A percentile compares a stretch with the other conserved stretches of the same genome.
phyloP scores from a whole-genome alignment of 371 early-diverging fungal species.

The Apophysomyces trapeziformis region DNA sequence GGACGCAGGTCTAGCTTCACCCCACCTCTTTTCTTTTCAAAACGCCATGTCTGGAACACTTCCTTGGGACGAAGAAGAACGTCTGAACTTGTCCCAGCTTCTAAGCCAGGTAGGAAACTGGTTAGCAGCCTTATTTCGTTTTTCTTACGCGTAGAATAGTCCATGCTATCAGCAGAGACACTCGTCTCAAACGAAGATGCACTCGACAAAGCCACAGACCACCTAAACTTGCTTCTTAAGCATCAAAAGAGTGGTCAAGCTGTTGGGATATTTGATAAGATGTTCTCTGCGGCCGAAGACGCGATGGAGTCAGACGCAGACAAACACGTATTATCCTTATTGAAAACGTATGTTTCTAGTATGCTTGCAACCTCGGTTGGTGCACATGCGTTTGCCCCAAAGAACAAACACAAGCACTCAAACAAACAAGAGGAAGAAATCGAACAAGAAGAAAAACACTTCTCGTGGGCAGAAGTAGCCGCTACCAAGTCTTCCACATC shows the following conservation, averaged over 20 bases:
- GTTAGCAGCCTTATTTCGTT: neutral
- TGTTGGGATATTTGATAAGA: constrained; percentile 26
- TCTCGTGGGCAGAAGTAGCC: constrained; percentile 41
- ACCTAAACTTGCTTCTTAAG: constrained; percentile 23
- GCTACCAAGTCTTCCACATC: constrained; percentile 27
- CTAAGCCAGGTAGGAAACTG: constrained; percentile 13
- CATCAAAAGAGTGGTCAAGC: constrained; percentile 18
- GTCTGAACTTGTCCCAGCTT: constrained; percentile 18
- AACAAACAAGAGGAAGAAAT: constrained; percentile 17
- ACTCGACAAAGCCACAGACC: constrained; percentile 17
- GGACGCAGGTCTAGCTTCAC: neutral
- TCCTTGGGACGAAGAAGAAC: constrained; percentile 23
- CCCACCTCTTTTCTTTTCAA: neutral
- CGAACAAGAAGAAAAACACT: constrained; percentile 20
- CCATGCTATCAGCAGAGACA: constrained; percentile 19
- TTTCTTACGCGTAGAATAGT: constrained; percentile 16
- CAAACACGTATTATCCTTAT: constrained; percentile 37
- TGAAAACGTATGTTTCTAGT: constrained; percentile 14
- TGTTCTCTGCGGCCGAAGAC: constrained; percentile 42
- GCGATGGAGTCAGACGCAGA: constrained; percentile 49
- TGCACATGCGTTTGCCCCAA: constrained; percentile 19
- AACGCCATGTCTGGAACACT: constrained; percentile 3
- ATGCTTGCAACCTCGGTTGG: constrained; percentile 26
- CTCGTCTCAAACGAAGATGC: constrained; percentile 15
- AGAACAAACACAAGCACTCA: neutral